Conservation (phyloP, 805 yeast genomes). For the Schizosaccharomyces japonicus region DNA sequence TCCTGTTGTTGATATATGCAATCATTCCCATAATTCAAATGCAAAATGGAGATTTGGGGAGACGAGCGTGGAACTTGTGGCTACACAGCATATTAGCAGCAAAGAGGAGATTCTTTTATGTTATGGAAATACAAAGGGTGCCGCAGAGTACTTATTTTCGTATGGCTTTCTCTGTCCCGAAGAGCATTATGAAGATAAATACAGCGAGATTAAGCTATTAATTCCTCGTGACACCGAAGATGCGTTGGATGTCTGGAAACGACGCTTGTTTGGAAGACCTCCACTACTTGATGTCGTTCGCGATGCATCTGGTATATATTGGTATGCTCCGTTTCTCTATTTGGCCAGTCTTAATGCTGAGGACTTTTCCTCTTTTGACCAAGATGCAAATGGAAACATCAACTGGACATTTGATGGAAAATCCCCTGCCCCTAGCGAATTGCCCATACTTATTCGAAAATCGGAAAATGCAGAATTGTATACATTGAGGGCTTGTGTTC, state of each 20-base stretch:
- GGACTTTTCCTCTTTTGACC: slow-evolving; percentile 3
- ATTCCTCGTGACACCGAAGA: neutral
- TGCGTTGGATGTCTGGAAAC: neutral
- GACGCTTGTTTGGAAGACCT: neutral
- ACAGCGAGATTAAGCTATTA: neutral
- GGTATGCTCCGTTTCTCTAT: slow-evolving; percentile 6
- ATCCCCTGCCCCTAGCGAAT: neutral
- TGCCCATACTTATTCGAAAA: neutral
- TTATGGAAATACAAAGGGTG: neutral
- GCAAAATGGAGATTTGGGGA: neutral
- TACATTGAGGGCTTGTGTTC: slow-evolving; percentile 5
- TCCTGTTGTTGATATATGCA: slow-evolving; percentile 1
- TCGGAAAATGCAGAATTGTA: slow-evolving; percentile 7
- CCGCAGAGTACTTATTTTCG: neutral
- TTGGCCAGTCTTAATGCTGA: slow-evolving; percentile 6
- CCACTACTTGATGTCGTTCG: slow-evolving; percentile 6
- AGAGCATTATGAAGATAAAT: neutral
- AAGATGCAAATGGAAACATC: neutral
- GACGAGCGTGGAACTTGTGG: neutral
- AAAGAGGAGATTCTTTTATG: neutral
- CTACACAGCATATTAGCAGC: neutral
- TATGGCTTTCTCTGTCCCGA: neutral
- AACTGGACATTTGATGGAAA: neutral
- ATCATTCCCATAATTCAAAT: neutral
- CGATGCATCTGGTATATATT: slow-evolving; percentile 5